Conservation (phyloP, 139 green algal species). For the Chlamydomonas applanata region DNA sequence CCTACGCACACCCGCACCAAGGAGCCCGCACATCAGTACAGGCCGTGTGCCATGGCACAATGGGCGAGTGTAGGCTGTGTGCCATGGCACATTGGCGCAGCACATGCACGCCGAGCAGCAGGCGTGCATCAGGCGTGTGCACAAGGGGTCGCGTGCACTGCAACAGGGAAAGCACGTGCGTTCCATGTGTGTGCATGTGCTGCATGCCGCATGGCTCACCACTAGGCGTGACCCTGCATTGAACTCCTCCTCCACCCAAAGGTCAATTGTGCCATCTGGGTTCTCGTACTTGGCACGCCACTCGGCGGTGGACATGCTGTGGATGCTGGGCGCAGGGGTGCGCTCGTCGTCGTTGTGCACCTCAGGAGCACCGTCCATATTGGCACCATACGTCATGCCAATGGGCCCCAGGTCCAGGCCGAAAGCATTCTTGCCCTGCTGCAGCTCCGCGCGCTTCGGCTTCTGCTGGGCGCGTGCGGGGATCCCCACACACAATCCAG, state of each 20-base stretch:
- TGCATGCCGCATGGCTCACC: constrained; percentile 48
- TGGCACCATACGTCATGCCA: constrained; percentile 52
- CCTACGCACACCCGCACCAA: no score
- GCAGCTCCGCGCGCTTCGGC: background rate
- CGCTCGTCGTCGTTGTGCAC: background rate
- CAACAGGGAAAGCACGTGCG: no score
- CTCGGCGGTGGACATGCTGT: constrained; percentile 75
- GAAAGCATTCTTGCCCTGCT: background rate
- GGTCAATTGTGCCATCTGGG: constrained; percentile 78
- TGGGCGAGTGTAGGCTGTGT: background rate
- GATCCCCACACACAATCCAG: background rate
- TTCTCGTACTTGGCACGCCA: constrained; percentile 78
- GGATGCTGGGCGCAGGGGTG: constrained; percentile 44
- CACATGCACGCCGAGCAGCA: no score
- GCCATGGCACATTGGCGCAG: constrained; percentile 8
- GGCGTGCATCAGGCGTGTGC: no score
- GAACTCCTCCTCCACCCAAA: constrained; percentile 95
- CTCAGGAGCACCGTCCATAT: constrained; percentile 10
- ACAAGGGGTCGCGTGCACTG: no score
- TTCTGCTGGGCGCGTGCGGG: background rate
- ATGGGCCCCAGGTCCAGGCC: constrained; percentile 59
- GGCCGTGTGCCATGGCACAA: background rate
- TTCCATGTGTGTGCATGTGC: no score
- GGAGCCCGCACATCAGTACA: background rate
- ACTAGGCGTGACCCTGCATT: constrained; percentile 82